phyloP scores from a whole-genome alignment of 169 alveolate species.

The Cryptosporidium tyzzeri region DNA sequence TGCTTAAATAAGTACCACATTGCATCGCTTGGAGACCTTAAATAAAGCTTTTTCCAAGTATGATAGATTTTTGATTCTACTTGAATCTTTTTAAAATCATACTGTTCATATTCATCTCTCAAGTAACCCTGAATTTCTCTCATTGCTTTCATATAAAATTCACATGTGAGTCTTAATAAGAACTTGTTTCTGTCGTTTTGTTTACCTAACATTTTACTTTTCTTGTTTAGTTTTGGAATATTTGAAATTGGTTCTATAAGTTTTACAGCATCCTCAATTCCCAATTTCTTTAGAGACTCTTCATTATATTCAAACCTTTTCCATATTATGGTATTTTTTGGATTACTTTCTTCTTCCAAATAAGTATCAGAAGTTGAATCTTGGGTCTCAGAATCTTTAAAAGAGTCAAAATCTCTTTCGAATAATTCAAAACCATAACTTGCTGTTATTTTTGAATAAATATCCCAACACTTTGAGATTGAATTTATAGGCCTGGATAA shows the following conservation, averaged over 20 bases:
- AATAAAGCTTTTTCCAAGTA: slow-evolving; percentile 30
- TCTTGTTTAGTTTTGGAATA: not conserved
- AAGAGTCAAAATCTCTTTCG: slow-evolving; percentile 29
- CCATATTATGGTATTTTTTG: not conserved
- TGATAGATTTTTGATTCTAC: slow-evolving; percentile 23
- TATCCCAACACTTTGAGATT: slow-evolving; percentile 35
- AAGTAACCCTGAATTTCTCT: not conserved
- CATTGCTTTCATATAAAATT: slow-evolving; percentile 45
- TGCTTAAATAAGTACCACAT: slow-evolving; percentile 55
- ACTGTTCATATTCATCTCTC: slow-evolving; percentile 15
- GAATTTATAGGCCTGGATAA: not conserved
- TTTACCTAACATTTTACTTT: not conserved
- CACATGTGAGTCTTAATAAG: slow-evolving; percentile 54
- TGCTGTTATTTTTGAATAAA: not conserved
- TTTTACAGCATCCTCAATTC: not conserved
- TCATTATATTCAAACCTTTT: slow-evolving; percentile 8
- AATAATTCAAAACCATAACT: slow-evolving; percentile 16
- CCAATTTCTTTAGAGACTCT: slow-evolving; percentile 12
- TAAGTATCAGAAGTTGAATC: not conserved
- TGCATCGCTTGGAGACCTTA: slow-evolving; percentile 55
- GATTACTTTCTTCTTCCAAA: not conserved
- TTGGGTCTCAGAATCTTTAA: not conserved
- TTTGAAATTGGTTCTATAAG: slow-evolving; percentile 21
- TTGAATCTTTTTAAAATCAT: slow-evolving; percentile 9
- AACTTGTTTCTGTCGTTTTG: slow-evolving; percentile 5